These are phyloP conservation scores for Phytophthora capsici DNA, from an alignment of 352 stramenopile species.

Conservation along the genomic window DNA sequence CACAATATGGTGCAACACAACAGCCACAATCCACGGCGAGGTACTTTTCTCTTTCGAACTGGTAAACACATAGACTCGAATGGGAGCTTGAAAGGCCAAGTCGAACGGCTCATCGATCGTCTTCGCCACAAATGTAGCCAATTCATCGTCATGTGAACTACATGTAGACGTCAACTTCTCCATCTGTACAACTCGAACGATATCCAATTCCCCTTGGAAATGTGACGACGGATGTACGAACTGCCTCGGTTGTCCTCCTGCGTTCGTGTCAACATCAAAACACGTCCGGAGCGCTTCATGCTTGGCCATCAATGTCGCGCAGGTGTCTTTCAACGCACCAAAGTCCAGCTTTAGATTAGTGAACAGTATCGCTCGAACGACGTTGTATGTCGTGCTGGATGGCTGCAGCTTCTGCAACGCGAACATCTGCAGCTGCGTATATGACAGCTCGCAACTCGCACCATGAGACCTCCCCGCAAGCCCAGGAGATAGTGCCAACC, in stretches of 20 bases:
- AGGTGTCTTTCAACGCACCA: slow-evolving; percentile 31
- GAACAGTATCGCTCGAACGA: slow-evolving; percentile 46
- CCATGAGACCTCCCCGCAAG: slow-evolving; percentile 4
- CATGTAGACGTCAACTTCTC: slow-evolving; percentile 1
- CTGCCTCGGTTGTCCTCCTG: slow-evolving; percentile 43
- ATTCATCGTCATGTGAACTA: not conserved
- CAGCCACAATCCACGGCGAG: slow-evolving; percentile 39
- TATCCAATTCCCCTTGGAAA: slow-evolving; percentile 10
- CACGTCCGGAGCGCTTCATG: slow-evolving; percentile 57
- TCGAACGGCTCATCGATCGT: slow-evolving; percentile 41
- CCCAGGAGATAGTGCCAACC: slow-evolving; percentile 21
- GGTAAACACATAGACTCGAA: slow-evolving; percentile 46
- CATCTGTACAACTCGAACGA: slow-evolving; percentile 10
- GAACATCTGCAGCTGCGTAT: slow-evolving; percentile 67
- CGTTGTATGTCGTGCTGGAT: slow-evolving; percentile 58
- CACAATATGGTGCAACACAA: slow-evolving; percentile 66
- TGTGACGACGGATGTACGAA: slow-evolving; percentile 28
- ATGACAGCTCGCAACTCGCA: slow-evolving; percentile 41
- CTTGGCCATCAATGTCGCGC: slow-evolving; percentile 39
- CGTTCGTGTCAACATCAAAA: slow-evolving; percentile 36
- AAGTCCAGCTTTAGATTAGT: slow-evolving; percentile 23
- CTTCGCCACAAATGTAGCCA: slow-evolving; percentile 34
- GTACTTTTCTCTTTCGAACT: not conserved
- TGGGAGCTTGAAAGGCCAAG: slow-evolving; percentile 38
- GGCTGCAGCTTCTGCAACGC: slow-evolving; percentile 53